Evolutionary conservation across 257 asterid species (phyloP).

Genomic region (Plantago ovata): DNA sequence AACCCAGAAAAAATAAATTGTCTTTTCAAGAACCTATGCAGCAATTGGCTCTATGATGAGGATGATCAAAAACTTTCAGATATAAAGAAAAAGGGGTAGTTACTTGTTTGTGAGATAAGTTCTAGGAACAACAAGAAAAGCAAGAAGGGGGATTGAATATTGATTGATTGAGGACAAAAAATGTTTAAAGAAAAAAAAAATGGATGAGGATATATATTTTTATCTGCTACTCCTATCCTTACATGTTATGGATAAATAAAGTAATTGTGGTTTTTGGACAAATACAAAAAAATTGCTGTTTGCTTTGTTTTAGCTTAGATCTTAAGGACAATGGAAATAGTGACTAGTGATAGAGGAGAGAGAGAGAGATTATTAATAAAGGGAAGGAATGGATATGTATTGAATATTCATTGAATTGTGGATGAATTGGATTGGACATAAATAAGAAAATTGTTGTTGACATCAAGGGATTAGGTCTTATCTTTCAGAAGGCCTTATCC

Average conservation of each 20-base stretch:
- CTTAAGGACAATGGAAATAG: constrained; percentile 24
- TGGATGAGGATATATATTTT: too few species aligned
- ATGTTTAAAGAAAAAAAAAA: background rate
- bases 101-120: too few species aligned
- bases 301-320: constrained; percentile 20
- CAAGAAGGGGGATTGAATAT: too few species aligned
- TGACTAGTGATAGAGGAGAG: too few species aligned
- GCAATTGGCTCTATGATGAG: background rate
- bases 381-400: constrained; percentile 19
- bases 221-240: too few species aligned
- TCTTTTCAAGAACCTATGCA: background rate
- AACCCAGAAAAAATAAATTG: constrained; percentile 12
- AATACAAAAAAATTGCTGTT: too few species aligned
- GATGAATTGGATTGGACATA: constrained; percentile 14
- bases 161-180: background rate
- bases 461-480: constrained; percentile 57
- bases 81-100: too few species aligned
- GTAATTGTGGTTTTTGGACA: too few species aligned
- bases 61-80: too few species aligned
- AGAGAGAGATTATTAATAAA: constrained; percentile 23
- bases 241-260: too few species aligned
- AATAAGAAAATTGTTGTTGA: constrained; percentile 13
- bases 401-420: constrained; percentile 44
- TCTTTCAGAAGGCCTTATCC: constrained; percentile 53
- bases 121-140: too few species aligned